Base-by-base conservation (phyloP, 257 asterid species). In the Petunia axillaris region DNA sequence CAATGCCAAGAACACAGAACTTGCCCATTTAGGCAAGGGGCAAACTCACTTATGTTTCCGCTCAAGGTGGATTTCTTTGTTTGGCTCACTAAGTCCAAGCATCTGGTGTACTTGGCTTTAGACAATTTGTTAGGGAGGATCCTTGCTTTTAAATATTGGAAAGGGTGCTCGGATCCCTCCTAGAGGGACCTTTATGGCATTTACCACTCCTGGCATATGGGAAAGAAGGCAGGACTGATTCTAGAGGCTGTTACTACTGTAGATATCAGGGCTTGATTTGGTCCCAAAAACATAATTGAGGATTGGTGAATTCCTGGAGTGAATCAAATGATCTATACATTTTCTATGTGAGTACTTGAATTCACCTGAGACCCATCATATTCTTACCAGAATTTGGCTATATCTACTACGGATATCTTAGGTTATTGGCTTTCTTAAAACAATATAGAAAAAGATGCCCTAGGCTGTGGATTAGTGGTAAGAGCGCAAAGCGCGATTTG, bases 101-200 rank as follows among this genome's bases (percentile, higher is more conserved):
- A 41, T 0, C 59, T 70, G 5, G 9, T 70, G 11, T 25, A 16
- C 9, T 70, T 46, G 11, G 52, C 25, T 13, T 38, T 11, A 5
- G 50, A 38, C 46, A 5, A 64, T 3, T 64, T 9, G 50, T 13
- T 64, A 13, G 2, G 11, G 35, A 38, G 43, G 5, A 68, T 14
- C 76, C 55, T 43, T 68, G 37, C 8, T 68, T 68, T 68, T 3
- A n/a, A 43, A 55, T n/a, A 44, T 16, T 68, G 43, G 76, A 68
- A 44, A 68, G 57, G 38, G 44, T 15, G 8, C 55, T 67, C 8
- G 8, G 75, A n/a, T 41, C 15, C 52, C 55, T 67, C 14, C 76
- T 68, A n/a, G 76, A 44, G 43, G 39, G 39, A 16, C 57, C 55
- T 68, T 67, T 67, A 67, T 67, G 75, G 40, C 76, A 64, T 64